Conservation (phyloP, 2,329 filamentous ascomycete genomes). For the Stagonosporopsis rhizophila region DNA sequence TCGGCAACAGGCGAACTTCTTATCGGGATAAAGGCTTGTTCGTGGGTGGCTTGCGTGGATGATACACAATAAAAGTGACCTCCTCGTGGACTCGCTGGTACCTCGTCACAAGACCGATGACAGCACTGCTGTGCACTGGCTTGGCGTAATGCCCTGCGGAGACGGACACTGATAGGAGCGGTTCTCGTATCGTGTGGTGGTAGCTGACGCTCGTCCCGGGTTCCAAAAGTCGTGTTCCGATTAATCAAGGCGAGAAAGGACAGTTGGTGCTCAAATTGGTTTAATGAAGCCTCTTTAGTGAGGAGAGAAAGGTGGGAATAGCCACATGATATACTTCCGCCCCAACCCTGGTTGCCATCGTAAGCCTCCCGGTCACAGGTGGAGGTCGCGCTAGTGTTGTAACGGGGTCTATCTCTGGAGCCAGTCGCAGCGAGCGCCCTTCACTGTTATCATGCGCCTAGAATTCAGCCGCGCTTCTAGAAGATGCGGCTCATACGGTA, state of each 20-base stretch:
- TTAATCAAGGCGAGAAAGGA: neutral
- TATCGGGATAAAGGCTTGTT: conserved; percentile 33
- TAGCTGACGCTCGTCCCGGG: conserved; percentile 1
- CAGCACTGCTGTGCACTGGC: conserved; percentile 40
- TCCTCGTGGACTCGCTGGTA: conserved; percentile 36
- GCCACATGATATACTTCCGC: conserved; percentile 46
- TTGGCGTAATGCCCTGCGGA: conserved; percentile 37
- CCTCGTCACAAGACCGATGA: conserved; percentile 45
- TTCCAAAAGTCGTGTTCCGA: conserved; percentile 4
- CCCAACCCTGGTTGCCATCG: conserved; percentile 32
- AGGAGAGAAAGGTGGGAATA: conserved; percentile 24
- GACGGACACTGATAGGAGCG: conserved; percentile 15
- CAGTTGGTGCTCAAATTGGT: neutral
- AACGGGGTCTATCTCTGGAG: conserved; percentile 31
- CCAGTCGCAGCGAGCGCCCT: conserved; percentile 28
- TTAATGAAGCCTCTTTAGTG: conserved; percentile 5
- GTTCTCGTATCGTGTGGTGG: conserved; percentile 4
- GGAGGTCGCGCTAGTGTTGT: conserved; percentile 36
- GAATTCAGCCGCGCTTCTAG: conserved; percentile 7
- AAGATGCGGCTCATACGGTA: conserved; percentile 22
- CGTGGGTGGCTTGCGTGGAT: conserved; percentile 27
- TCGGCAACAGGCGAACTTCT: conserved; percentile 26
- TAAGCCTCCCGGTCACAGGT: conserved; percentile 33
- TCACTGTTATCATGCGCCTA: conserved; percentile 28
- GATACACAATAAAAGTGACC: conserved; percentile 30